Conservation (phyloP, 805 yeast species). For the Metschnikowia santaceciliae region DNA sequence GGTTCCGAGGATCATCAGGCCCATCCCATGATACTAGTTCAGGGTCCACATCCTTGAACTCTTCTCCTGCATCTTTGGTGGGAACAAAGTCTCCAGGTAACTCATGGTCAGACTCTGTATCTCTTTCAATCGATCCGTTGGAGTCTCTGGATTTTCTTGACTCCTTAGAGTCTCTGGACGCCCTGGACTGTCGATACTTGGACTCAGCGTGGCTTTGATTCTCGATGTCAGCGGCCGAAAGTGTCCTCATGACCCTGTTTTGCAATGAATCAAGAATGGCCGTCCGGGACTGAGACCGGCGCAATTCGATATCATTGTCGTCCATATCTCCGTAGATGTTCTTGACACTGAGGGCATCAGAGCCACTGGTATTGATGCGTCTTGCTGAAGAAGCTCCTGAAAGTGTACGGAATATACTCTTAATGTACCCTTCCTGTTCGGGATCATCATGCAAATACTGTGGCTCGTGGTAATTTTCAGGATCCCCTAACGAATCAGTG, state of each 20-base stretch:
- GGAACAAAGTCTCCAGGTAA: constrained; percentile 33
- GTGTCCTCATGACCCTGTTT: constrained; percentile 20
- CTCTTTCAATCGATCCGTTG: not conserved
- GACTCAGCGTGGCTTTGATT: not conserved
- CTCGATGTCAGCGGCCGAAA: constrained; percentile 20
- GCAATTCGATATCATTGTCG: constrained; percentile 34
- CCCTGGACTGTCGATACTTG: no score
- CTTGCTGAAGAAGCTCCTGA: constrained; percentile 8
- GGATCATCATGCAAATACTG: not conserved
- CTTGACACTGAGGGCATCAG: constrained; percentile 25
- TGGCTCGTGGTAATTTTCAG: not conserved
- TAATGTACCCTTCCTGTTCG: constrained; percentile 1
- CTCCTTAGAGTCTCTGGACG: no score
- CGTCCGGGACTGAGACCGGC: constrained; percentile 41
- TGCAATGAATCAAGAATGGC: constrained; percentile 40
- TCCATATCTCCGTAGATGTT: constrained; percentile 41
- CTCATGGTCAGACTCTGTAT: constrained; percentile 5
- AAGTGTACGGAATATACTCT: constrained; percentile 7
- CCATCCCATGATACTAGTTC: constrained; percentile 69
- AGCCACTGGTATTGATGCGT: constrained; percentile 8
- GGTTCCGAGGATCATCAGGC: constrained; percentile 54
- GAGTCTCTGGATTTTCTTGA: not conserved
- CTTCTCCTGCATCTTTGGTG: constrained; percentile 45
- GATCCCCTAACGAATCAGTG: not conserved
- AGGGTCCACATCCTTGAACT: constrained; percentile 54